Percentiles rank a stretch among this genome's conserved stretches.
Conservation (phyloP, 2,329 filamentous ascomycete genomes). For the Didymella segeticola region DNA sequence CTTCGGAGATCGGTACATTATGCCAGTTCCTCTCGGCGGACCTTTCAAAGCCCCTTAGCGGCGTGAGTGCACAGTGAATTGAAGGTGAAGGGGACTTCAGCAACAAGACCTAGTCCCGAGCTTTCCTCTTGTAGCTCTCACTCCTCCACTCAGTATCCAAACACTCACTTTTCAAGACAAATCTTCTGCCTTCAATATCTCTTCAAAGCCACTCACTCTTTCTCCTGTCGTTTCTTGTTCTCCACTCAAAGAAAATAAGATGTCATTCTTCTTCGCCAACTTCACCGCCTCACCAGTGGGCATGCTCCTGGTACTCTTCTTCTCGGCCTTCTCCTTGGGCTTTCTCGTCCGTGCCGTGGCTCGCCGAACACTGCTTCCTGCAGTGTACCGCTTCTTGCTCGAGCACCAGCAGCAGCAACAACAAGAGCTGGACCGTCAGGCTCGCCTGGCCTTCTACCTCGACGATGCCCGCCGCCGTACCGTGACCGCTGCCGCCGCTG, state of each 20-base stretch:
- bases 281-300: not conserved
- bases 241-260: not conserved
- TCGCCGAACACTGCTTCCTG: not conserved
- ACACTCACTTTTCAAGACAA: too few relatives aligned
- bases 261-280: not conserved
- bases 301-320: not conserved
- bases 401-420: not conserved
- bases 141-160: too few relatives aligned
- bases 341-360: not conserved
- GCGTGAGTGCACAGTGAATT: too few relatives aligned
- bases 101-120: too few relatives aligned
- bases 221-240: not conserved
- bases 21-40: too few relatives aligned
- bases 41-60: too few relatives aligned
- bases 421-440: not conserved
- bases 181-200: too few relatives aligned
- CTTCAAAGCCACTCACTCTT: not conserved
- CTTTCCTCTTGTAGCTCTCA: too few relatives aligned
- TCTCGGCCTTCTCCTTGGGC: not conserved
- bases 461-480: not conserved
- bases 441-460: too few relatives aligned
- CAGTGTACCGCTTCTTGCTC: not conserved
- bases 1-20: too few relatives aligned
- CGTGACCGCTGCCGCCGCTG: not conserved
- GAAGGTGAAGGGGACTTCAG: too few relatives aligned